Evolutionary conservation across 1,284 basidiomycete species (phyloP), one percentile per base, ranked within the genome.

Genomic region (Neonothopanus nambi): DNA sequence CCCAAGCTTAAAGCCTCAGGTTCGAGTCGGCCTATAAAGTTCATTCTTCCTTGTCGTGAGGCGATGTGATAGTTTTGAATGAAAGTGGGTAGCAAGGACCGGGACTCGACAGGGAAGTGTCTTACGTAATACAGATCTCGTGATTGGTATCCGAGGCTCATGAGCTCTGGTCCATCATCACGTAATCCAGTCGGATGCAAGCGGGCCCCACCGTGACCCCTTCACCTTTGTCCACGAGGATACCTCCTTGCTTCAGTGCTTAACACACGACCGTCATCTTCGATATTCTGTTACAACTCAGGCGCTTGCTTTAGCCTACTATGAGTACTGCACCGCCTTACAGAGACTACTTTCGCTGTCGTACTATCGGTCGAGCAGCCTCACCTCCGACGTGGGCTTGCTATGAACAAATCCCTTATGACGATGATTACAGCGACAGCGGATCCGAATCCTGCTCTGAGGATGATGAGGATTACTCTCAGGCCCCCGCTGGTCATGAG

Each of bases 381-480:
- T 89, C 87, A 5, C 88, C 88, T 2, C 87, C 88, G 30, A 90
- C 87, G 0, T 90, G 87, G 88, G 87, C 87, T 15, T 91, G 87
- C 76, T 91, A 91, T 70, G 88, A 91, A 77, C 87, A 90, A 77
- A 90, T 90, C 66, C 84, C 84, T 52, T 82, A 76, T 67, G 77
- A 79, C 65, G 71, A 73, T 38, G 77, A 77, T 45, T 76, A 73
- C 43, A 69, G 79, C 55, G 78, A 78, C 62, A 72, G 71, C 56
- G 78, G 75, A 58, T 78, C 75, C 6, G 81, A 80, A 57, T 84
- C 82, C 5, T 86, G 82, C 70, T 87, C 85, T 20, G 87, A 88
- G 68, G 86, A 87, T 63, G 84, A 81, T 37, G 85, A 86, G 55
- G 82, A 85, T 61, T 85, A 86, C 59, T 64, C 68, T 13, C 65